phyloP scores from a whole-genome alignment of 768 basidiomycete genomes.

The Harrya chromipes region DNA sequence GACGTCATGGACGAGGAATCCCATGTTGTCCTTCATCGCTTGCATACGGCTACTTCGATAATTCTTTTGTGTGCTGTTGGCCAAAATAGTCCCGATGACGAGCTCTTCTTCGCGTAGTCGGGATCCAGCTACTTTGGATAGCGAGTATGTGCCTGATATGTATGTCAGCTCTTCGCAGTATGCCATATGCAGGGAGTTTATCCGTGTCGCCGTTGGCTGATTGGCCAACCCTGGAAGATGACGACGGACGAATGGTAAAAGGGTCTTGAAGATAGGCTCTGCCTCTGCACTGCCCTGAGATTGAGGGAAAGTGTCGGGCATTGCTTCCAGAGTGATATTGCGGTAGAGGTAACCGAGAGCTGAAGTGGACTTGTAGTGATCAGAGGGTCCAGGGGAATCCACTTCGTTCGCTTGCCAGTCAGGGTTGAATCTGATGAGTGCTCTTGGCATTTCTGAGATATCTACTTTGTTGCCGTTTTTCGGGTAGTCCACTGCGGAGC shows the following conservation, averaged over 20 bases:
- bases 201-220: slow-evolving; percentile 2
- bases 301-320: slow-evolving; percentile 15
- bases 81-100: slow-evolving; percentile 71
- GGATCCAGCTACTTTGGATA: slow-evolving; percentile 53
- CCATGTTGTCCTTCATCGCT: slow-evolving; percentile 59
- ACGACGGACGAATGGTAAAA: slow-evolving; percentile 20
- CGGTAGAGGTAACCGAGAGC: slow-evolving; percentile 76
- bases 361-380: slow-evolving; percentile 69
- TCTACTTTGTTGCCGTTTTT: slow-evolving; percentile 72
- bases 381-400: slow-evolving; percentile 17
- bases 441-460: slow-evolving; percentile 48
- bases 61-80: slow-evolving; percentile 59
- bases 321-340: slow-evolving; percentile 45
- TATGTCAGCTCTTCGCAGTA: slow-evolving; percentile 69
- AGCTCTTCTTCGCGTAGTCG: slow-evolving; percentile 71
- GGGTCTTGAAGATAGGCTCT: slow-evolving; percentile 31
- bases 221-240: slow-evolving; percentile 12
- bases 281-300: slow-evolving; percentile 15
- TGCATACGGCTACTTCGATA: slow-evolving; percentile 58
- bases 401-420: slow-evolving; percentile 57
- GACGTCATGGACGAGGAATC: slow-evolving; percentile 49
- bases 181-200: slow-evolving; percentile 21
- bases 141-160: slow-evolving; percentile 63
- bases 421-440: slow-evolving; percentile 65
- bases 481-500: slow-evolving; percentile 74